Conservation (phyloP, 2,329 filamentous ascomycete genomes). For the Trichoderma polysporum region DNA sequence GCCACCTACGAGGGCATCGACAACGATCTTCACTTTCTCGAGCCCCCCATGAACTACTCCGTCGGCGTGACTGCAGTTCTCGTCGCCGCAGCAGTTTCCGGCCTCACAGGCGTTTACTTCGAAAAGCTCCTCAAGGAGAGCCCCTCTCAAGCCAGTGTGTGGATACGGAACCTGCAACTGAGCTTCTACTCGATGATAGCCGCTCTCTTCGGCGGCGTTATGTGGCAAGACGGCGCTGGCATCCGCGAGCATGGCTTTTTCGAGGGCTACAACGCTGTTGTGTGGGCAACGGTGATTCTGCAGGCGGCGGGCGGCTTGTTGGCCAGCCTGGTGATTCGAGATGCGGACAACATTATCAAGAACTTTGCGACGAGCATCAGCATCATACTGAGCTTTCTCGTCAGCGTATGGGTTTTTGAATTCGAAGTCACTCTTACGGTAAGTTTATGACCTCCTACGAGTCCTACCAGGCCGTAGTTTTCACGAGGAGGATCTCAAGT, state of each 20-base stretch:
- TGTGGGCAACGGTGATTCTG: constrained; percentile 80
- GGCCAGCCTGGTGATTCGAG: constrained; percentile 47
- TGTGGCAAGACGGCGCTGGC: constrained; percentile 81
- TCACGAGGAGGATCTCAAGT: background rate
- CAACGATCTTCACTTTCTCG: constrained; percentile 51
- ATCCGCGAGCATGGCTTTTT: constrained; percentile 89
- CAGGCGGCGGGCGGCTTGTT: constrained; percentile 84
- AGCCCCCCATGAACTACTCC: constrained; percentile 68
- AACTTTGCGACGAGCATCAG: constrained; percentile 93
- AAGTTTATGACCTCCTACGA: constrained; percentile 39
- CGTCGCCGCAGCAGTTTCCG: constrained; percentile 75
- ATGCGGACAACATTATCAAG: constrained; percentile 74
- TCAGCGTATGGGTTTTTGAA: constrained; percentile 82
- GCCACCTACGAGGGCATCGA: constrained; percentile 90
- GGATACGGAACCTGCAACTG: constrained; percentile 92
- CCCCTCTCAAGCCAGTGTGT: constrained; percentile 72
- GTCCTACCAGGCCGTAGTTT: too few species aligned
- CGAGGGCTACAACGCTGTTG: constrained; percentile 87
- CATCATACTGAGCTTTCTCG: constrained; percentile 81
- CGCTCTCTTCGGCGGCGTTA: constrained; percentile 78
- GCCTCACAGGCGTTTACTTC: constrained; percentile 81
- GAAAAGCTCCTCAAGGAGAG: constrained; percentile 91
- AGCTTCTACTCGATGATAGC: constrained; percentile 93
- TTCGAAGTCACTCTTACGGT: constrained; percentile 72
- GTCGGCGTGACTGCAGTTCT: constrained; percentile 78